Percentiles rank a stretch among this genome's conserved stretches.
phyloP scores from a whole-genome alignment of 352 stramenopile species.

The Phytophthora cactorum region DNA sequence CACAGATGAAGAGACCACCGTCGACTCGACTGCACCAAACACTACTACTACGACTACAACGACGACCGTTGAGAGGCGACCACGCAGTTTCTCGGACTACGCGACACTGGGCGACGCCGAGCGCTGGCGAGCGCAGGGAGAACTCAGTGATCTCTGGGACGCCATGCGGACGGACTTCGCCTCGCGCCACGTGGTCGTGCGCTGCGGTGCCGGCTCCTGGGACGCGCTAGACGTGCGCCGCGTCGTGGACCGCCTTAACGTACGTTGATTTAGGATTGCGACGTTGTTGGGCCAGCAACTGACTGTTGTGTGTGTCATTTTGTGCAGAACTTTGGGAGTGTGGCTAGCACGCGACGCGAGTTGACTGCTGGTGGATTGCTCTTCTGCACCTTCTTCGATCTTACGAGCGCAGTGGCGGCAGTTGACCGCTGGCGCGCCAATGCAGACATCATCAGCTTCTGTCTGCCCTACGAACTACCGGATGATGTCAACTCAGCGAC shows the following conservation, averaged over 20 bases:
- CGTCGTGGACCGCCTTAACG: constrained; percentile 59
- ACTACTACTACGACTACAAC: constrained; percentile 1
- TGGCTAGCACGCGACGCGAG: constrained; percentile 57
- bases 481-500: constrained; percentile 72
- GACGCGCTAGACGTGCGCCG: constrained; percentile 46
- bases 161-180: constrained; percentile 62
- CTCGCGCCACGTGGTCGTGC: constrained; percentile 74
- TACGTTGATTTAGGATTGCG: constrained; percentile 32
- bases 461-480: constrained; percentile 69
- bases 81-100: constrained; percentile 79
- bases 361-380: constrained; percentile 62
- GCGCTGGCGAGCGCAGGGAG: constrained; percentile 28
- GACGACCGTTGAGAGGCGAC: constrained; percentile 29
- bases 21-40: background rate
- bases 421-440: constrained; percentile 59
- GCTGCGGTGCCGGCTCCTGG: constrained; percentile 43
- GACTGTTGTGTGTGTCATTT: constrained; percentile 4
- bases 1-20: constrained; percentile 14
- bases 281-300: constrained; percentile 27
- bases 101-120: constrained; percentile 38
- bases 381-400: constrained; percentile 80
- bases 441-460: constrained; percentile 59
- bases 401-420: constrained; percentile 64
- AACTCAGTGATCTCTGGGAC: constrained; percentile 52
- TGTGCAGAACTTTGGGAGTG: constrained; percentile 62